Evolutionary conservation across 345 rosid genomes (phyloP).

Genomic region (Brassica napus): DNA sequence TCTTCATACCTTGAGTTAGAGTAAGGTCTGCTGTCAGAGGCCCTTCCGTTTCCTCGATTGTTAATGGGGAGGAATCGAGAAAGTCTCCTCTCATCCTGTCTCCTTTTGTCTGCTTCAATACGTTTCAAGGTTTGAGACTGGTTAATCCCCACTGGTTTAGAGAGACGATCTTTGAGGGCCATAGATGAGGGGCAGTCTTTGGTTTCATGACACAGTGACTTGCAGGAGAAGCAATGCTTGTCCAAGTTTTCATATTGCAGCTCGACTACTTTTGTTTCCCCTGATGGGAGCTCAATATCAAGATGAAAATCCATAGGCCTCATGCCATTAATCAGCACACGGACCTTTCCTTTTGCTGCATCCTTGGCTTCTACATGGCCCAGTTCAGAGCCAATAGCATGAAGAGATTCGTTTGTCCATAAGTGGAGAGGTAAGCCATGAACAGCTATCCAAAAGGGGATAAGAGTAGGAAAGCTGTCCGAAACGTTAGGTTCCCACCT

Average conservation of each 20-base stretch:
- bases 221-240: neutral
- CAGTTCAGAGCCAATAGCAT: too few species aligned
- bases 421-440: neutral
- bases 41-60: neutral
- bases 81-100: neutral
- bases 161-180: too few species aligned
- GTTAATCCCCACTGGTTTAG: too few species aligned
- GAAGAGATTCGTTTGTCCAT: neutral
- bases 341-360: too few species aligned
- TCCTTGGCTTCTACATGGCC: too few species aligned
- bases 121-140: too few species aligned
- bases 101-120: neutral
- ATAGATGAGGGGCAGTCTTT: neutral
- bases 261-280: neutral
- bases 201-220: neutral
- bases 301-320: too few species aligned
- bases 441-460: neutral
- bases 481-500: neutral
- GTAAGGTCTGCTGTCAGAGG: too few species aligned
- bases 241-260: neutral
- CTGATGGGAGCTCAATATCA: neutral
- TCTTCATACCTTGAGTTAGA: too few species aligned
- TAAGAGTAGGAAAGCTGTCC: neutral
- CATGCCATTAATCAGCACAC: too few species aligned
- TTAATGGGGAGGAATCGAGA: too few species aligned